Base-by-base conservation (phyloP, 225 moss, liverwort and hornwort genomes). In the Ulota crispa region DNA sequence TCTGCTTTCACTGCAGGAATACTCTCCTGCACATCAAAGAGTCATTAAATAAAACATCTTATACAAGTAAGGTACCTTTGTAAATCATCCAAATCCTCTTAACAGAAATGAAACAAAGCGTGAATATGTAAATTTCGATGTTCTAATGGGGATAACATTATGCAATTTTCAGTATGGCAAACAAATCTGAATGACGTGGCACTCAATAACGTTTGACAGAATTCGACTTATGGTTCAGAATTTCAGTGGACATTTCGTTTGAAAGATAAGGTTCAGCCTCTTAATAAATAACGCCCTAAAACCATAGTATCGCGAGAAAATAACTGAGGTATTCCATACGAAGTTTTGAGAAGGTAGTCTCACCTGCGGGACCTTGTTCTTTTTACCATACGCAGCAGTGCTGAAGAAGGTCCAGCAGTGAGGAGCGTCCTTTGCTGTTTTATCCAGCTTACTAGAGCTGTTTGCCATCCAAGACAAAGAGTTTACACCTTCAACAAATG, bases 351-450 rank as follows among this genome's bases (percentile, higher is more conserved):
- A 75, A 60, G 59, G 26, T 32, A 45, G 24, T 50, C 57, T 74
- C 77, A 93, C 95, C 92, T 94, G 96, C 62, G 98, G 98, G 78
- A 95, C 95, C 88, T 96, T 99, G 75, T 96, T 88, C 83, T 85
- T 96, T 83, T 91, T 99, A 18, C 98, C 96, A 60, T 90, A 99
- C 30, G 88, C 88, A 73, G 91, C 98, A 72, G 96, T 90, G 81
- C 98, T 99, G 75, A 99, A 92, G 86, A 99, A 96, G 67, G 96
- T 99, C 94, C 94, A 99, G 88, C 98, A 99, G 64, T 99, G 87
- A 68, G 87, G 88, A 67, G 84, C 76, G 72, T 88, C 80, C 26
- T 89, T 83, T 52, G 60, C 81, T 56, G 73, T 32, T 10, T 70
- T 80, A 37, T 81, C 70, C 14, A 99, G 86, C 80, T 99, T 99